These are phyloP conservation scores for Aureobasidium uvarum DNA, from an alignment of 2,329 filamentous ascomycete genomes.

Conservation along the genomic window DNA sequence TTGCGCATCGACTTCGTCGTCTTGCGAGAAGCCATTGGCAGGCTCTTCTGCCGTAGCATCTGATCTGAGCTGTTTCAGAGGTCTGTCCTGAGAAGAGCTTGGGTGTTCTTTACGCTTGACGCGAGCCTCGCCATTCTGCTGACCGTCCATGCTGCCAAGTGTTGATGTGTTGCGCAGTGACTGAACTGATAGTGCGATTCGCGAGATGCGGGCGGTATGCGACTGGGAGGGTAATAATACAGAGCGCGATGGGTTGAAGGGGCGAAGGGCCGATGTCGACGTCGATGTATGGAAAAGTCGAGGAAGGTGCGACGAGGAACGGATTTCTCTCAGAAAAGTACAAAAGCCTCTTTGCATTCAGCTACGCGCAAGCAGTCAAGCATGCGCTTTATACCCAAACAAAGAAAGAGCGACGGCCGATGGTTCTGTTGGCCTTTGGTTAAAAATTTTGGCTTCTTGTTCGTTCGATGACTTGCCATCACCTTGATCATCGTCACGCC, in stretches of 20 bases:
- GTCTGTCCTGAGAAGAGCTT: slow-evolving; percentile 36
- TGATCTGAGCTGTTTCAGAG: slow-evolving; percentile 39
- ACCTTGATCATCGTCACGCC: slow-evolving; percentile 22
- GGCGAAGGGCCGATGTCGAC: background rate
- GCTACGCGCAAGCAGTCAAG: slow-evolving; percentile 28
- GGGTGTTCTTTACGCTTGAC: slow-evolving; percentile 41
- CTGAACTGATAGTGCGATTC: background rate
- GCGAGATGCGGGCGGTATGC: background rate
- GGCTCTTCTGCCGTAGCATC: slow-evolving; percentile 36
- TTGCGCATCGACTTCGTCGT: slow-evolving; percentile 40
- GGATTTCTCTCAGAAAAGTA: slow-evolving; percentile 27
- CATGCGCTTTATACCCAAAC: slow-evolving; percentile 20
- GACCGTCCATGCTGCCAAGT: slow-evolving; percentile 14
- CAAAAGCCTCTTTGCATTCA: slow-evolving; percentile 29
- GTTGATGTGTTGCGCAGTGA: background rate
- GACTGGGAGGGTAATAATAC: background rate
- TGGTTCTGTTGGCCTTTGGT: background rate
- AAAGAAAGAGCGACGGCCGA: background rate
- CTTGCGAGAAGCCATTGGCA: slow-evolving; percentile 35
- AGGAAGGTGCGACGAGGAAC: slow-evolving; percentile 17
- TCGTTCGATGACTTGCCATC: slow-evolving; percentile 25
- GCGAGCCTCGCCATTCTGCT: slow-evolving; percentile 26
- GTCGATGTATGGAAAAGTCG: slow-evolving; percentile 19
- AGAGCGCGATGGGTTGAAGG: background rate
- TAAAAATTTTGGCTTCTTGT: slow-evolving; percentile 22